Conservation (phyloP, 768 basidiomycete species). For the Suillus alpinus region DNA sequence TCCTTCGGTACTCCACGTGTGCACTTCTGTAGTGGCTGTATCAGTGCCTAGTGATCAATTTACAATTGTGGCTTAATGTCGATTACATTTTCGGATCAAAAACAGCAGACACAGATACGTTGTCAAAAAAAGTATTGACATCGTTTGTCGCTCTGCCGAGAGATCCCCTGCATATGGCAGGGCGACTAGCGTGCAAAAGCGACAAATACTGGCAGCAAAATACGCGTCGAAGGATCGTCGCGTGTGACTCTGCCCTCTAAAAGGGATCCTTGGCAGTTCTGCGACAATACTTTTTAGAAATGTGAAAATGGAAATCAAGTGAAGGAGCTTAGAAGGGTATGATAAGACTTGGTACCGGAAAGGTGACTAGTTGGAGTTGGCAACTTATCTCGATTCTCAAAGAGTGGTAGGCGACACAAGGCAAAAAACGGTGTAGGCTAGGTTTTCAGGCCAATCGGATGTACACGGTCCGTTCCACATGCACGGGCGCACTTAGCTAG, state of each 20-base stretch:
- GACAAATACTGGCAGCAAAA: background rate
- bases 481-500: background rate
- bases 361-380: background rate
- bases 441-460: background rate
- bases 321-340: background rate
- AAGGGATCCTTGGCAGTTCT: background rate
- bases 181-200: background rate
- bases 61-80: background rate
- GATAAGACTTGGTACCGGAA: background rate
- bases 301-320: background rate
- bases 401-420: background rate
- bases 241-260: background rate
- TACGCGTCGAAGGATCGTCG: background rate
- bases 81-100: background rate
- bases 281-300: background rate
- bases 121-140: background rate
- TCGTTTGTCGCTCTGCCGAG: background rate
- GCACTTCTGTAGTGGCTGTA: background rate
- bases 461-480: background rate
- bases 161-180: background rate
- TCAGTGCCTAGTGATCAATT: background rate
- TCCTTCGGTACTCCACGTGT: background rate
- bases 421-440: background rate
- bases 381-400: background rate
- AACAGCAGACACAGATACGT: background rate